Base-by-base conservation (phyloP, 768 basidiomycete genomes). In the Albatrellus ellisii region DNA sequence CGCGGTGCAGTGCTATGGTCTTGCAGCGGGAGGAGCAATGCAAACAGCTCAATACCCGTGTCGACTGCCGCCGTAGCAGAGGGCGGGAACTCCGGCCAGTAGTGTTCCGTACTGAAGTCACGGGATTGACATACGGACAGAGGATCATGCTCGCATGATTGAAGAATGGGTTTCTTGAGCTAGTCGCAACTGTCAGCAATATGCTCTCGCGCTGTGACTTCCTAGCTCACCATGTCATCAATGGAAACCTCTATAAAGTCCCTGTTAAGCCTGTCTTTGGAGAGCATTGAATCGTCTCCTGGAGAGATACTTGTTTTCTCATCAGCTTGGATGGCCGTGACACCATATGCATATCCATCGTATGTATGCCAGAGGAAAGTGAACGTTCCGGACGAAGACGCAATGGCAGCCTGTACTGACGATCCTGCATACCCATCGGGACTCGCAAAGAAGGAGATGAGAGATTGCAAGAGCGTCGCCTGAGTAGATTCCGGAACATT, bases 281-380 rank as follows among this genome's bases (percentile, higher is more conserved):
- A 62, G 3, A 57, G 45, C 15, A 55, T 45, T 12, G 63, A 59
- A 26, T 61, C 62, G 17, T 36, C 43, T 24, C 45, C 36, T 27
- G 62, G 62, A 6, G 54, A 52, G 29, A 54, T 53, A 21, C 58
- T 51, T 26, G 59, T 59, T 25, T 66, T 61, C 40, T 72, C 66
- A 36, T 75, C 68, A 10, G 76, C 58, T 36, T 77, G 72, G 17
- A 79, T 62, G 32, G 71, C 81, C 3, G 88, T 87, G 2, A 95
- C 78, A 0, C 94, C 94, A 60, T 88, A 91, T 0, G 79, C 92
- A 60, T 90, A 94, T 4, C 89, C 87, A 58, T 98, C 94, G 2
- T 71, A 67, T 42, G 75, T 73, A 43, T 81, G 75, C 94, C 94
- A 98, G 10, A 99, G 70, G 11, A 73, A 75, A 2, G 77, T 78